Conservation (phyloP, 2,329 filamentous ascomycete species). For the Claviceps sp. region DNA sequence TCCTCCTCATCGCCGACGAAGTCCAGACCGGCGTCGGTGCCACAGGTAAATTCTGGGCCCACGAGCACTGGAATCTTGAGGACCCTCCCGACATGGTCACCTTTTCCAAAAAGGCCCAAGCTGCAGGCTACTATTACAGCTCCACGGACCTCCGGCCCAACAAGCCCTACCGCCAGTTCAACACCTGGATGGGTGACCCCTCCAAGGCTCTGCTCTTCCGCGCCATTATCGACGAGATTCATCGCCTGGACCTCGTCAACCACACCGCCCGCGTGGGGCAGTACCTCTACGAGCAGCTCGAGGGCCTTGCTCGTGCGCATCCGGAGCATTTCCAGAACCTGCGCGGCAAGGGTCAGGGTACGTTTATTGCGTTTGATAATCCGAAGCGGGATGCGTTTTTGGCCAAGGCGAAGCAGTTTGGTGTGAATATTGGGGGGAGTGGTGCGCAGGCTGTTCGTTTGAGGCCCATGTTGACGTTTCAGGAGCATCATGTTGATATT, state of each 20-base stretch:
- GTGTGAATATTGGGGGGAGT: slow-evolving; percentile 78
- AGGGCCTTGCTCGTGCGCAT: slow-evolving; percentile 53
- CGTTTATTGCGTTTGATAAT: slow-evolving; percentile 86
- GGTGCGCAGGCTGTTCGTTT: slow-evolving; percentile 64
- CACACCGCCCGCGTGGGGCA: slow-evolving; percentile 66
- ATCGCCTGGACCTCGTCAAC: slow-evolving; percentile 62
- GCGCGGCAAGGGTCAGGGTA: slow-evolving; percentile 75
- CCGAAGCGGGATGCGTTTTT: slow-evolving; percentile 69
- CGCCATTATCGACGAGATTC: slow-evolving; percentile 70
- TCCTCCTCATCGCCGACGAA: slow-evolving; percentile 85
- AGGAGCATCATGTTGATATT: slow-evolving; percentile 81
- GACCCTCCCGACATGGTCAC: slow-evolving; percentile 85
- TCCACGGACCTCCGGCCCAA: slow-evolving; percentile 71
- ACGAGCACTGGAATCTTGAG: slow-evolving; percentile 80
- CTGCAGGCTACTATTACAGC: slow-evolving; percentile 83
- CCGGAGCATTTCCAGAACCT: slow-evolving; percentile 71
- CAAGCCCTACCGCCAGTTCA: slow-evolving; percentile 92
- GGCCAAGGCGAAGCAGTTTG: slow-evolving; percentile 61
- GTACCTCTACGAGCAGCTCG: slow-evolving; percentile 62
- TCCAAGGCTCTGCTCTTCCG: slow-evolving; percentile 74
- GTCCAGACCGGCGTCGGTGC: slow-evolving; percentile 89
- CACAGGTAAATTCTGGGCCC: slow-evolving; percentile 91
- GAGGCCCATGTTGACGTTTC: slow-evolving; percentile 83
- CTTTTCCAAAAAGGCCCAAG: slow-evolving; percentile 91
- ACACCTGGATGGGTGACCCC: slow-evolving; percentile 95